Conservation (phyloP, 179 eudicot species). For the Silene coronaria region DNA sequence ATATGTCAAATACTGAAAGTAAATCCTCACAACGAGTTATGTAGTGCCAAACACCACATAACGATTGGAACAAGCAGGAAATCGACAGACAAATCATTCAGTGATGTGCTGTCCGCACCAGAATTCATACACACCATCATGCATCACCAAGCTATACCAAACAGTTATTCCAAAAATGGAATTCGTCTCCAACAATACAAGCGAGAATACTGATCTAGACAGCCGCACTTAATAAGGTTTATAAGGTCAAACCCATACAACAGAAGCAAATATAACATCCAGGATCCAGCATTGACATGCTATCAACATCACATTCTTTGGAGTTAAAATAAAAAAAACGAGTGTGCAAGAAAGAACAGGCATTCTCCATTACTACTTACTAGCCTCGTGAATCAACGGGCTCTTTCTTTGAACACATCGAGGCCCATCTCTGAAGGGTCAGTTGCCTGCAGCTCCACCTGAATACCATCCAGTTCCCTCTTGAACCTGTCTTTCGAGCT, state of each 20-base stretch:
- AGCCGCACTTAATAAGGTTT: slow-evolving; percentile 10
- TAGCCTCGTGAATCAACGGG: slow-evolving; percentile 25
- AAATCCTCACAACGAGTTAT: background rate
- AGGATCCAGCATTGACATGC: slow-evolving; percentile 25
- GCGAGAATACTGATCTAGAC: slow-evolving; percentile 12
- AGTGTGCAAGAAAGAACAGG: slow-evolving; percentile 1
- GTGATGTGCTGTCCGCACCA: background rate
- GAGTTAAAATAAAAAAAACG: slow-evolving; percentile 15
- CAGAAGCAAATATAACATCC: slow-evolving; percentile 18
- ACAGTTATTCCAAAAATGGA: background rate
- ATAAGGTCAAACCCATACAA: slow-evolving; percentile 25
- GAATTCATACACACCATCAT: background rate
- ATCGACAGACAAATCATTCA: background rate
- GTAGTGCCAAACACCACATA: background rate
- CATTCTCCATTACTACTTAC: slow-evolving; percentile 1
- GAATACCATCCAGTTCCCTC: slow-evolving; percentile 72
- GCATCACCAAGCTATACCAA: background rate
- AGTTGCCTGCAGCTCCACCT: slow-evolving; percentile 68
- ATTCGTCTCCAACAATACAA: background rate
- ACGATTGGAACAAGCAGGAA: background rate
- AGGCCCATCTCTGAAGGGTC: slow-evolving; percentile 65
- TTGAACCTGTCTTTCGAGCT: slow-evolving; percentile 72
- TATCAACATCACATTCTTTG: slow-evolving; percentile 24
- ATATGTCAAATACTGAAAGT: background rate
- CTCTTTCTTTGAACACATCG: slow-evolving; percentile 54